phyloP scores from a whole-genome alignment of 139 green algal genomes.

The Micractinium sp. region DNA sequence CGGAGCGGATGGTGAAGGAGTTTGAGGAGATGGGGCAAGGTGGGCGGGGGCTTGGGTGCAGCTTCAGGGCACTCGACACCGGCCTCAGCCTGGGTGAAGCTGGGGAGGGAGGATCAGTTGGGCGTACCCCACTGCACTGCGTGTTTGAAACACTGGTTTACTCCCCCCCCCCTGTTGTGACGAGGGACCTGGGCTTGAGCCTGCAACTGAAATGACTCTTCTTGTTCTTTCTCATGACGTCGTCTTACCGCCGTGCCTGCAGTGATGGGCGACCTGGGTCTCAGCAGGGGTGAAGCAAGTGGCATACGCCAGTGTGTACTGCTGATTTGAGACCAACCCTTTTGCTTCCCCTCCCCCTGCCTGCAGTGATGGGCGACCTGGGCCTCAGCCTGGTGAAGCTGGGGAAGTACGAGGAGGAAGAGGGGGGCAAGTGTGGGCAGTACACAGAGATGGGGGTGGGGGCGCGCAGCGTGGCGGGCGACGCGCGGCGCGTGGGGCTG shows the following conservation, averaged over 20 bases:
- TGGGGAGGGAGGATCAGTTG: too few species aligned
- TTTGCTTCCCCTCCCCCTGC: neutral
- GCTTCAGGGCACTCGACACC: too few species aligned
- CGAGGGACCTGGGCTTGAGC: neutral
- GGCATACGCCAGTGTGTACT: neutral
- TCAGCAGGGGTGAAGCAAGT: too few species aligned
- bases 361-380: slow-evolving; percentile 67
- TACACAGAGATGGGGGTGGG: slow-evolving; percentile 56
- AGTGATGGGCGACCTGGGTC: too few species aligned
- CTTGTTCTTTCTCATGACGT: neutral
- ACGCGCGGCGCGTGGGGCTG: slow-evolving; percentile 46
- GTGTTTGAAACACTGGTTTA: too few species aligned
- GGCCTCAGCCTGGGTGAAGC: too few species aligned
- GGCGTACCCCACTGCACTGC: too few species aligned
- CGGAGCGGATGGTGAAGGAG: slow-evolving; percentile 69
- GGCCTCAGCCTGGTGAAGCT: slow-evolving; percentile 75
- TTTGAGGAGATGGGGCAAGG: slow-evolving; percentile 67
- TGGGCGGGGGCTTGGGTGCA: slow-evolving; percentile 28
- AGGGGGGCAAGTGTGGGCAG: slow-evolving; percentile 42
- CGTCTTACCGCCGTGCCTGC: neutral
- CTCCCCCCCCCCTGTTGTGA: too few species aligned
- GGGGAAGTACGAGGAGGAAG: slow-evolving; percentile 74
- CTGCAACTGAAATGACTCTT: too few species aligned
- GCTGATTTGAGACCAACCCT: neutral
- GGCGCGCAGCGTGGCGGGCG: slow-evolving; percentile 46